These are phyloP conservation scores for Nyssa sinensis DNA, from an alignment of 148 eudicot species.

Conservation along the genomic window DNA sequence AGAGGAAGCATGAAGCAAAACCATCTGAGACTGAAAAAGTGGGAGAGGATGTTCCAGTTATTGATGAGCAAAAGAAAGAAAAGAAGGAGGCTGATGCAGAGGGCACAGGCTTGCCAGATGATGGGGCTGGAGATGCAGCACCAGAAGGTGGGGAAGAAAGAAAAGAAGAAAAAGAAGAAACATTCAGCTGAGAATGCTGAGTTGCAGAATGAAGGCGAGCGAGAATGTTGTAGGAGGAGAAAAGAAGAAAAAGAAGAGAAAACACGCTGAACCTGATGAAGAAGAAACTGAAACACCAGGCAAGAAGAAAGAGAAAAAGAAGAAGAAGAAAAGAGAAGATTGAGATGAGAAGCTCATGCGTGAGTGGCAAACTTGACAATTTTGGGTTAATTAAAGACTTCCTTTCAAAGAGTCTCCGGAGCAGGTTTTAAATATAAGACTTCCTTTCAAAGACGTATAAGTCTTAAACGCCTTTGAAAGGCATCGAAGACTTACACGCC, in stretches of 20 bases:
- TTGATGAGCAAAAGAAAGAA: conserved; percentile 23
- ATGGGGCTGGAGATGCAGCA: conserved; percentile 19
- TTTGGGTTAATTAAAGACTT: too few species aligned
- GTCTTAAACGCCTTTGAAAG: too few species aligned
- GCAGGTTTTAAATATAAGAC: too few species aligned
- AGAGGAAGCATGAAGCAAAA: too few species aligned
- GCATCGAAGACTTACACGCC: too few species aligned
- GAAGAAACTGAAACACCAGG: too few species aligned
- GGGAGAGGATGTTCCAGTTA: conserved; percentile 14
- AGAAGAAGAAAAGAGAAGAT: conserved; percentile 52
- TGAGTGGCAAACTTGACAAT: conserved; percentile 22
- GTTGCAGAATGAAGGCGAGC: conserved; percentile 16
- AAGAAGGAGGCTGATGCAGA: conserved; percentile 34
- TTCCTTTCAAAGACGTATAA: too few species aligned
- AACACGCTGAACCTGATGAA: conserved; percentile 46
- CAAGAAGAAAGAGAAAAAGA: too few species aligned
- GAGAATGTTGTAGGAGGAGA: conserved; percentile 23
- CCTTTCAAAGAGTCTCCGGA: too few species aligned
- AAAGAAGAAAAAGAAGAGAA: conserved; percentile 59
- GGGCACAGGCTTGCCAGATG: conserved; percentile 21
- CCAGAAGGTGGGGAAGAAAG: conserved; percentile 20
- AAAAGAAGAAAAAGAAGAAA: conserved; percentile 45
- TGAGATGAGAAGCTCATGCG: conserved; percentile 19
- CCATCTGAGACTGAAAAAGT: conserved; percentile 22
- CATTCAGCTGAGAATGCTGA: conserved; percentile 25